Conservation (phyloP, 345 rosid species). For the Camelina laxa region DNA sequence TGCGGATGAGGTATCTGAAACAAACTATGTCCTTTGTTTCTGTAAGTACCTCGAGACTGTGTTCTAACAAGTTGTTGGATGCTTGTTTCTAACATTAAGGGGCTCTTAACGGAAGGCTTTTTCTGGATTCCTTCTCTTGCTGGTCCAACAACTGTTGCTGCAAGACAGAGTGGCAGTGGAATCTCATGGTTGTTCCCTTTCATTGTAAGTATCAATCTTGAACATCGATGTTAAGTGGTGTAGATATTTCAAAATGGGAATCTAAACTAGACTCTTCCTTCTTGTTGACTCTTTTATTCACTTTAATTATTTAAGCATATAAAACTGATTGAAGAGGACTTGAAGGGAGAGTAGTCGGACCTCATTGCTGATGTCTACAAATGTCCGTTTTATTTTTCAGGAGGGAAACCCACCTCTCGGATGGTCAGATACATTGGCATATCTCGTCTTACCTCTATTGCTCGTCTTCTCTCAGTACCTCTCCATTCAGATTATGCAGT, state of each 20-base stretch:
- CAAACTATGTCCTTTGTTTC: neutral
- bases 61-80: conserved; percentile 30
- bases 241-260: neutral
- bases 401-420: conserved; percentile 99
- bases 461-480: conserved; percentile 77
- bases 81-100: conserved; percentile 52
- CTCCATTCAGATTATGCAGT: conserved; percentile 89
- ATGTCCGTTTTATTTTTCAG: conserved; percentile 47
- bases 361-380: conserved; percentile 14
- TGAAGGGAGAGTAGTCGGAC: neutral
- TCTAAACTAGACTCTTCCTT: conserved; percentile 6
- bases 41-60: neutral
- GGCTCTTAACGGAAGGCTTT: conserved; percentile 97
- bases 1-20: conserved; percentile 73
- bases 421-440: conserved; percentile 89
- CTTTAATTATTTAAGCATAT: neutral
- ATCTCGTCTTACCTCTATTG: conserved; percentile 83
- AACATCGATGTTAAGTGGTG: conserved; percentile 5
- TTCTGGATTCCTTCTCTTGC: conserved; percentile 98
- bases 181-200: conserved; percentile 96
- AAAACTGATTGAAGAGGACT: conserved; percentile 2
- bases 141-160: conserved; percentile 90
- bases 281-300: neutral
- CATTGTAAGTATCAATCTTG: conserved; percentile 56
- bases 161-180: conserved; percentile 85